Conservation (phyloP, 257 asterid genomes). For the Apocynum venetum region DNA sequence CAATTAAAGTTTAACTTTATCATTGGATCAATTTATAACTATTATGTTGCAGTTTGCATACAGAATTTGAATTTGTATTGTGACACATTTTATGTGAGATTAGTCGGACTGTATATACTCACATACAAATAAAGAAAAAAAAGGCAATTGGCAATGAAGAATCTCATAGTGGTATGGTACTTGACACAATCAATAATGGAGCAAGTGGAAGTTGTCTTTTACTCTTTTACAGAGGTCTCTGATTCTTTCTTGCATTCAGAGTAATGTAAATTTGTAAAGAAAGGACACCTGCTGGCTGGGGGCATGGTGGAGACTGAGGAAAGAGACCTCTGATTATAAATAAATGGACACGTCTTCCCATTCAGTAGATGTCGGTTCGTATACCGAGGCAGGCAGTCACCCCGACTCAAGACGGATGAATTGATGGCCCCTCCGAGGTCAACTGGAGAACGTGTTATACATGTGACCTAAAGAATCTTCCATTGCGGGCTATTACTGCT, state of each 20-base stretch:
- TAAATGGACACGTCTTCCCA: conserved; percentile 33
- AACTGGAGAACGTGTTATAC: conserved; percentile 34
- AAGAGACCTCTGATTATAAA: conserved; percentile 12
- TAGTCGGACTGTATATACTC: too few species aligned
- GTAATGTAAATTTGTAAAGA: not conserved
- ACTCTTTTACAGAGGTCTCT: not conserved
- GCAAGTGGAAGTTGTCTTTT: conserved; percentile 20
- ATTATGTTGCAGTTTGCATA: too few species aligned
- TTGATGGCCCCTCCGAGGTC: conserved; percentile 24
- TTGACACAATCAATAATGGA: conserved; percentile 16
- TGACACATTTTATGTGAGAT: too few species aligned
- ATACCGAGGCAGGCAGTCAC: conserved; percentile 28
- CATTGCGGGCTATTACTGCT: not conserved
- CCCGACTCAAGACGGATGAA: conserved; percentile 21
- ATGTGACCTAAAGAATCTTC: conserved; percentile 33
- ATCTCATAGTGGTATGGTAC: not conserved
- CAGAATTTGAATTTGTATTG: too few species aligned
- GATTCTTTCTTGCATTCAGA: not conserved
- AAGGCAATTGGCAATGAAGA: not conserved
- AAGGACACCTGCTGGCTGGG: conserved; percentile 27
- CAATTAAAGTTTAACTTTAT: too few species aligned
- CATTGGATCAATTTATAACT: too few species aligned
- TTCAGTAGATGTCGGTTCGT: conserved; percentile 21
- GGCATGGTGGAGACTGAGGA: not conserved
- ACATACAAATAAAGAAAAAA: not conserved